Evolutionary conservation across 306 rosid genomes (phyloP), one percentile per base, ranked within the genome.

Genomic region (Citrullus mucosospermus): DNA sequence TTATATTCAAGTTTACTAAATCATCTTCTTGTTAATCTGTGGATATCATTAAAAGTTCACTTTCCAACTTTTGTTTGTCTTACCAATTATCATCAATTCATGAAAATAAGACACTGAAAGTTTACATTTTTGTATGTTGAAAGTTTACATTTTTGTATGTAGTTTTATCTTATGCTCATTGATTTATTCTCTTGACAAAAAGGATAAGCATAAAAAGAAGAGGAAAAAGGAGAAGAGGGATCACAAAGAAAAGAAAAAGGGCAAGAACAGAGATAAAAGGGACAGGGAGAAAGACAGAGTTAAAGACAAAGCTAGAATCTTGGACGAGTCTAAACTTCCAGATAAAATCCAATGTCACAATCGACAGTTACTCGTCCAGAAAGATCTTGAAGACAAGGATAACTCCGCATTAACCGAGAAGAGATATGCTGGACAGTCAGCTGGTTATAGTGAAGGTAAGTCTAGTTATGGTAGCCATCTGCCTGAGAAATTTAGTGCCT

Each of bases 201-300:
- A 95, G 98, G 97, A 88, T 83, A 86, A 91, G 79, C 84, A 83
- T 18, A 90, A 78, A 84, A 96, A 92, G 25, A 90, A 82, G 85
- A 94, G 90, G 78, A 89, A 83, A 92, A 91, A 82, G 91, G 89
- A 92, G 20, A 91, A 82, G 85, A 94, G 89, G 78, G 91, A 88
- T 90, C 86, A 90, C 82, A 91, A 89, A 84, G 93, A 87, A 84
- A 92, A 88, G 84, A 92, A 88, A 83, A 95, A 86, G 63, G 77
- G 83, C 85, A 87, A 83, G 77, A 71, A 28, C 22, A 48, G 8
- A 71, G 58, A 71, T 48, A 28, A 44, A 22, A 71, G 41, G 18
- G 97, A 90, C 59, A 89, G 79, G 56, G 88, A 87, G 90, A 92
- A 89, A 85, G 92, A 83, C 50, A 83, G 71, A 25, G 88, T 81